Evolutionary conservation across 306 rosid species (phyloP).

Genomic region (Fragaria iinumae): DNA sequence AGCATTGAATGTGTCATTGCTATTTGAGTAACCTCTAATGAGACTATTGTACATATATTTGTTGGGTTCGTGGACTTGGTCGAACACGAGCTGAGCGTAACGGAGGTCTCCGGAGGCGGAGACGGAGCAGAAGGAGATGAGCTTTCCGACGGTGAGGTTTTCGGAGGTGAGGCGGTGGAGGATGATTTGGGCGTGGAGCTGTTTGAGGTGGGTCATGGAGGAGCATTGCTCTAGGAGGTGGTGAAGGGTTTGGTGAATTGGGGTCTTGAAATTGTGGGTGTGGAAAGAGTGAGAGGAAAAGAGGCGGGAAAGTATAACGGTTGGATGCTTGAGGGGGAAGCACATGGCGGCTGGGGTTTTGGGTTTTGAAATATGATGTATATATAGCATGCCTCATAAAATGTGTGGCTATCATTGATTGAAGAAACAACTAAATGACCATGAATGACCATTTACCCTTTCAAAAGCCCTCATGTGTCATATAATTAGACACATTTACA

Average conservation of each 20-base stretch:
- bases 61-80: constrained; percentile 48
- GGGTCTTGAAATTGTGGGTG: constrained; percentile 41
- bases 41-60: constrained; percentile 73
- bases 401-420: too few species aligned
- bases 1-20: constrained; percentile 33
- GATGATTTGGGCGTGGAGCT: constrained; percentile 61
- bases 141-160: constrained; percentile 47
- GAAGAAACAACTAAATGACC: too few species aligned
- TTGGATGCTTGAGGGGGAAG: constrained; percentile 28
- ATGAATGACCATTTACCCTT: too few species aligned
- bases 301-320: constrained; percentile 41
- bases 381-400: too few species aligned
- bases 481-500: too few species aligned
- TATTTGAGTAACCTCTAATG: constrained; percentile 56
- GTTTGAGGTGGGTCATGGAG: constrained; percentile 55
- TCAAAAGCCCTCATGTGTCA: too few species aligned
- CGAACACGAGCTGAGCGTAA: constrained; percentile 52
- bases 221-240: constrained; percentile 47
- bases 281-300: constrained; percentile 22
- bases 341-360: constrained; percentile 30
- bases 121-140: constrained; percentile 43
- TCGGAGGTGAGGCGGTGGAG: constrained; percentile 45
- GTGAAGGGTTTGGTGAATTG: constrained; percentile 54
- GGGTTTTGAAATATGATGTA: neutral
- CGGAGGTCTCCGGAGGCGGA: constrained; percentile 36